phyloP scores from a whole-genome alignment of 495 filamentous ascomycete genomes.

The Penicillium macrosclerotiorum region DNA sequence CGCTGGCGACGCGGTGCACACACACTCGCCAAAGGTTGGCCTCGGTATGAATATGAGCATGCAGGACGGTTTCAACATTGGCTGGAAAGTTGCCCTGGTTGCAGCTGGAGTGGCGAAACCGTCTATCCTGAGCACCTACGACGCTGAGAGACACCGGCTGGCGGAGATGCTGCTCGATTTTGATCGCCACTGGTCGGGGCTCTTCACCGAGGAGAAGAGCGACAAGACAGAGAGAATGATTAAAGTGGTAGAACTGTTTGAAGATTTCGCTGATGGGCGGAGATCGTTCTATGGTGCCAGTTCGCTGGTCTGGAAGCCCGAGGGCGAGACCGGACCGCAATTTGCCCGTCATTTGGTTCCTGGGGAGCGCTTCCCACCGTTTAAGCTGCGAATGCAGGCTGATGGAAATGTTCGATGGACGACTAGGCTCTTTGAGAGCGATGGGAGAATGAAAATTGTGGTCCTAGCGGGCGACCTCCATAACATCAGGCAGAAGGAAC shows the following conservation, averaged over 20 bases:
- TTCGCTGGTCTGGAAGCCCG: slow-evolving; percentile 24
- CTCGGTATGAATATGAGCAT: slow-evolving; percentile 86
- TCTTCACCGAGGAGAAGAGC: slow-evolving; percentile 16
- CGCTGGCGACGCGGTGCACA: slow-evolving; percentile 79
- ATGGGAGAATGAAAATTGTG: slow-evolving; percentile 61
- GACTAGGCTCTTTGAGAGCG: slow-evolving; percentile 36
- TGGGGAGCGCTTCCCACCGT: slow-evolving; percentile 51
- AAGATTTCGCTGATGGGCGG: slow-evolving; percentile 39
- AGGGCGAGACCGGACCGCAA: slow-evolving; percentile 10
- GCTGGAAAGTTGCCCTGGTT: slow-evolving; percentile 76
- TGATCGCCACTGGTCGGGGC: slow-evolving; percentile 43
- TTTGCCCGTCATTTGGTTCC: slow-evolving; percentile 37
- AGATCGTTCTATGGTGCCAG: slow-evolving; percentile 35
- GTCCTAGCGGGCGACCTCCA: slow-evolving; percentile 60
- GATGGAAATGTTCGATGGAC: slow-evolving; percentile 53
- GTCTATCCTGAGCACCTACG: slow-evolving; percentile 66
- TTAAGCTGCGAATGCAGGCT: slow-evolving; percentile 54
- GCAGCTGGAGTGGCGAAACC: slow-evolving; percentile 55
- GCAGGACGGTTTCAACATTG: slow-evolving; percentile 75
- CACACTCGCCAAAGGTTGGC: slow-evolving; percentile 79
- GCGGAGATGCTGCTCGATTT: slow-evolving; percentile 71
- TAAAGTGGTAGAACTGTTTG: slow-evolving; percentile 21
- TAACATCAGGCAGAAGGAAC: slow-evolving; percentile 33
- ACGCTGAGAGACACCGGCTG: slow-evolving; percentile 64
- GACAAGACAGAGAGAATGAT: slow-evolving; percentile 25